Evolutionary conservation across 306 rosid species (phyloP).

Genomic region (Malus sieversii): DNA sequence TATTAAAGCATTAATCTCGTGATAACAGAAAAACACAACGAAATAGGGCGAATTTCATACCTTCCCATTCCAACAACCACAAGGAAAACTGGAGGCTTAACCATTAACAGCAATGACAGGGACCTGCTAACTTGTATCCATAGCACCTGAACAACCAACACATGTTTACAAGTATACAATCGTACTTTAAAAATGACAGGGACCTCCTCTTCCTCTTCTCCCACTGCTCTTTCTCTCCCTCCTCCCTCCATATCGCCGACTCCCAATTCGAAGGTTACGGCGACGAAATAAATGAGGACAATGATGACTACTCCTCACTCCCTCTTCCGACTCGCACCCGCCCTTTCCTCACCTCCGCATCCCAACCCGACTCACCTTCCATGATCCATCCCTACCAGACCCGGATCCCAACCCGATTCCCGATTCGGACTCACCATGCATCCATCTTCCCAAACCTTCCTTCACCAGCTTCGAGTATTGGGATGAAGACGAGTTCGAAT

Average conservation of each 20-base stretch:
- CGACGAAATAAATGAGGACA: conserved; percentile 20
- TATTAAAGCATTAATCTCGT: conserved; percentile 10
- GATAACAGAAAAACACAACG: not conserved
- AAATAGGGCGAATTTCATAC: conserved; percentile 34
- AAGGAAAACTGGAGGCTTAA: conserved; percentile 73
- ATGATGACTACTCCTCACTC: conserved; percentile 29
- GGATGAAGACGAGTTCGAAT: conserved; percentile 97
- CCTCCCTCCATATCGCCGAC: conserved; percentile 25
- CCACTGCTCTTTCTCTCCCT: conserved; percentile 16
- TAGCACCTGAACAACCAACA: conserved; percentile 65
- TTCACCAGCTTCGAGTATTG: conserved; percentile 61
- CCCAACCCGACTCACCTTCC: conserved; percentile 23
- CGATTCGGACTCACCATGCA: conserved; percentile 2
- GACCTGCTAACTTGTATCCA: conserved; percentile 94
- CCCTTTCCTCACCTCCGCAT: conserved; percentile 40
- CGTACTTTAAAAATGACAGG: no score
- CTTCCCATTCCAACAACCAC: conserved; percentile 78
- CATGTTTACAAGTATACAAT: conserved; percentile 13
- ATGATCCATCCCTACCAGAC: conserved; percentile 23
- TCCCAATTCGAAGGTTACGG: conserved; percentile 53
- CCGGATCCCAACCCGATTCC: conserved; percentile 17
- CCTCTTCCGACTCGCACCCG: conserved; percentile 39
- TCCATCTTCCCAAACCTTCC: conserved; percentile 45
- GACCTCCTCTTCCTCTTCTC: conserved; percentile 20
- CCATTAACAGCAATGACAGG: conserved; percentile 63